Evolutionary conservation across 495 filamentous ascomycete species (phyloP), one percentile per base, ranked within the genome.

Genomic region (Bathelium albidoporum): DNA sequence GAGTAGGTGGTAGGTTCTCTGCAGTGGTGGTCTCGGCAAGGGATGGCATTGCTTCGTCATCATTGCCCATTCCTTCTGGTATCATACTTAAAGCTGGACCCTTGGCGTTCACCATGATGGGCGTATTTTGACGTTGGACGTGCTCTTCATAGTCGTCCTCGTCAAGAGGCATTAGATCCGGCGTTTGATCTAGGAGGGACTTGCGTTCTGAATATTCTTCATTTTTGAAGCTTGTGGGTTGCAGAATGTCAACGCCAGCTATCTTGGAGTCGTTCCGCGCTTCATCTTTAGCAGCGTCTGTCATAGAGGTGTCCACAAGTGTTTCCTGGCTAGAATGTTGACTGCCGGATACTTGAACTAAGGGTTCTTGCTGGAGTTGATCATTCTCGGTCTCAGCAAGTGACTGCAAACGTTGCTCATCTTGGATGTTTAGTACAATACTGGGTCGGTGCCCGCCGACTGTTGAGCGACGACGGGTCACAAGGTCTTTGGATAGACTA

Each of bases 401-500:
- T 11, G 49, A 28, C 16, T 55, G 49, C 20, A 55, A 55, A 7
- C 24, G 49, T 26, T 29, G 49, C 49, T 55, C 49, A 29, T 20
- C 16, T 24, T 55, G 49, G 9, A 55, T 29, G 20, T 55, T 24
- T 20, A 28, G 22, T 20, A 29, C 20, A 28, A 55, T 26, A 9
- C 66, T 18, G 58, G 76, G 72, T 58, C 74, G 73, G 32, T 66
- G 72, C 11, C 36, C 61, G 44, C 68, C 64, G 28, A 81, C 75
- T 9, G 82, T 85, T 11, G 84, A 87, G 28, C 76, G 75, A 28
- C 82, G 79, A 39, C 83, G 81, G 59, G 82, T 81, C 2, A 77
- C 78, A 18, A 79, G 82, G 70, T 85, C 84, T 32, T 81, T 81
- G 32, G 80, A 78, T 2, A 82, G 79, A 62, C 80, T 86, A 64